Base-by-base conservation (phyloP, 306 rosid genomes). In the Cicer yamashitae region DNA sequence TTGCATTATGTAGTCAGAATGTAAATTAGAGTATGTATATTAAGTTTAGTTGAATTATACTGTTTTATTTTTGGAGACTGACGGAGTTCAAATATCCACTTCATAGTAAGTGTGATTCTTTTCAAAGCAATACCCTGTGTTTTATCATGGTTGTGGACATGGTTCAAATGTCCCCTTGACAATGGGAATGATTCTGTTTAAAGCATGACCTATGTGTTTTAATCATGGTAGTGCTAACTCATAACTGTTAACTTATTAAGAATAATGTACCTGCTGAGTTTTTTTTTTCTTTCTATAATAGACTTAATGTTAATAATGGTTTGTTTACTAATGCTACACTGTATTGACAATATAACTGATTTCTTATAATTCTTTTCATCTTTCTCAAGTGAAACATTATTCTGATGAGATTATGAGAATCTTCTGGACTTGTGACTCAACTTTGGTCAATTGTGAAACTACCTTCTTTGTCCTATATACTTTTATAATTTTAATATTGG, bases 131-230 rank as follows among this genome's bases (percentile, higher is more conserved):
- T 14, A 17, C 39, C 48, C 14, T 15, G 15, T 41, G 51, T 41
- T 43, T 65, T 40, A 65, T 65, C 14, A 13, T 6, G 51, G 52
- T 18, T 13, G 22, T 65, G 47, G 30, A 59, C 40, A 22, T 14
- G 66, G 53, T 66, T 61, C 17, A 6, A 73, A 15, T 62, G 1
- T 48, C 56, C 37, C 14, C 69, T 77, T 69, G 47, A 62, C 30
- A 2, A 13, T 37, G 10, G 7, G 17, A 68, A 13, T 18, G 12
- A 40, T 52, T 76, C 17, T 52, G 71, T 68, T 50, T 37, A 30
- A 73, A 53, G 47, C 74, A 34, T 75, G 43, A 58, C 39, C 50
- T 34, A 50, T 58, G 68, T 71, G 53, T 60, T 59, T 77, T 9
- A 52, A 43, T 73, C 45, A 11, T 34, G 53, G 62, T 2, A n/a